These are phyloP conservation scores for Bryoerythrophyllum caledonicum DNA, from an alignment of 225 moss, liverwort and hornwort species.

Conservation along the genomic window DNA sequence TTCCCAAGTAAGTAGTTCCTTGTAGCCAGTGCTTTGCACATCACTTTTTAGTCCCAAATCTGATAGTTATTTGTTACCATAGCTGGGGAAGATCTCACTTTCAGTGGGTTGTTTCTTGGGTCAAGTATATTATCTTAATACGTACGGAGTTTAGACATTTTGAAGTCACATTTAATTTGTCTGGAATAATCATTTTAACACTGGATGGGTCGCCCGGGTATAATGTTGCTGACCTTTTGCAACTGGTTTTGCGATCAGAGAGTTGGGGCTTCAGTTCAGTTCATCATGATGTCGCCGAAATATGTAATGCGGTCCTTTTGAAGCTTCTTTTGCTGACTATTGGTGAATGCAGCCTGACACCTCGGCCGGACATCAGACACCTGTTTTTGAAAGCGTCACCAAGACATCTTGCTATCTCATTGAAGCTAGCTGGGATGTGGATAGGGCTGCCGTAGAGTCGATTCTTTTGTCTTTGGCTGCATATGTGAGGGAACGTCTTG, in stretches of 20 bases:
- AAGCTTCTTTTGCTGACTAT: constrained; percentile 23
- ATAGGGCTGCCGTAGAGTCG: constrained; percentile 74
- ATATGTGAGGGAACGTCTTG: constrained; percentile 66
- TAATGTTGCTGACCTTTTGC: background rate
- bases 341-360: constrained; percentile 51
- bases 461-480: constrained; percentile 77
- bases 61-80: background rate
- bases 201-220: background rate
- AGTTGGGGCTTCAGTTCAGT: constrained; percentile 9
- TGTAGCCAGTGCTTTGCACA: constrained; percentile 3
- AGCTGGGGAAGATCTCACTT: constrained; percentile 8
- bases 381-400: constrained; percentile 57
- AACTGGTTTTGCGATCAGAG: background rate
- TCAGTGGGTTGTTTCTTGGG: constrained; percentile 3
- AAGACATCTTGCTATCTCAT: constrained; percentile 59
- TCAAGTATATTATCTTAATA: constrained; percentile 2
- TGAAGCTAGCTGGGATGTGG: constrained; percentile 71
- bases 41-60: constrained; percentile 8
- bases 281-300: background rate
- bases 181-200: background rate
- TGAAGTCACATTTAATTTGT: background rate
- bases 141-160: background rate
- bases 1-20: constrained; percentile 62
- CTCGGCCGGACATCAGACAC: constrained; percentile 57
- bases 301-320: constrained; percentile 6